A percentile compares a stretch with the other conserved stretches of the same genome.
Conservation (phyloP, 73 alveolate species). For the Urostyla sp. region DNA sequence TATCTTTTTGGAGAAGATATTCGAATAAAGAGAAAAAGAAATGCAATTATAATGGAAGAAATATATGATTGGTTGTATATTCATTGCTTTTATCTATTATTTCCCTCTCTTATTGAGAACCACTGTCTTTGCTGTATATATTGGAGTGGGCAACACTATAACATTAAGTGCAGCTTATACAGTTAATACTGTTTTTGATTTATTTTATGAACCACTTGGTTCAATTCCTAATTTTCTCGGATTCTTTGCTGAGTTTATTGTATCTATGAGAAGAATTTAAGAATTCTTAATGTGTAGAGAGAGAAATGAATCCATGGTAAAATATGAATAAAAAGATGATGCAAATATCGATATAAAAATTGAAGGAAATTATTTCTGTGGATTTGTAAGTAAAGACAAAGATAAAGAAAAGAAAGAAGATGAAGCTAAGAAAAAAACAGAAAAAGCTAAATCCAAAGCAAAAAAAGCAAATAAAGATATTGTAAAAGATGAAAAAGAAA, state of each 20-base stretch:
- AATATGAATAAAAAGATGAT: not conserved
- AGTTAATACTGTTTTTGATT: constrained; percentile 18
- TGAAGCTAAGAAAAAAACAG: not conserved
- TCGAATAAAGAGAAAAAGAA: constrained; percentile 77
- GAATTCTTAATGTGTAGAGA: constrained; percentile 21
- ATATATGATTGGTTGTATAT: not conserved
- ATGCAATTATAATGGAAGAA: constrained; percentile 18
- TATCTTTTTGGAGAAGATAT: constrained; percentile 72
- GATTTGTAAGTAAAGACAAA: constrained; percentile 1
- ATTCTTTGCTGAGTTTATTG: constrained; percentile 15
- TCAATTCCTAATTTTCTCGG: constrained; percentile 41
- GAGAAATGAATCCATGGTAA: constrained; percentile 3
- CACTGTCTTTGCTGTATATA: constrained; percentile 43
- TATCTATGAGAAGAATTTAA: constrained; percentile 44
- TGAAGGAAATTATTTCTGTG: constrained; percentile 45
- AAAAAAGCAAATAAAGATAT: not conserved
- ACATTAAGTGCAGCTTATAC: constrained; percentile 27
- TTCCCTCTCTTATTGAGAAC: constrained; percentile 34
- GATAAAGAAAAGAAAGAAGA: not conserved
- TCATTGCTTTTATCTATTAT: constrained; percentile 6
- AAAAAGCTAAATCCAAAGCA: not conserved
- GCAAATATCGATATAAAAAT: not conserved
- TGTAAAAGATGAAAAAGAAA: not conserved
- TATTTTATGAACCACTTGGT: constrained; percentile 39
- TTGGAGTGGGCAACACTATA: constrained; percentile 29